Evolutionary conservation across 805 yeast genomes (phyloP).

Genomic region (Soucietia sequanensis): DNA sequence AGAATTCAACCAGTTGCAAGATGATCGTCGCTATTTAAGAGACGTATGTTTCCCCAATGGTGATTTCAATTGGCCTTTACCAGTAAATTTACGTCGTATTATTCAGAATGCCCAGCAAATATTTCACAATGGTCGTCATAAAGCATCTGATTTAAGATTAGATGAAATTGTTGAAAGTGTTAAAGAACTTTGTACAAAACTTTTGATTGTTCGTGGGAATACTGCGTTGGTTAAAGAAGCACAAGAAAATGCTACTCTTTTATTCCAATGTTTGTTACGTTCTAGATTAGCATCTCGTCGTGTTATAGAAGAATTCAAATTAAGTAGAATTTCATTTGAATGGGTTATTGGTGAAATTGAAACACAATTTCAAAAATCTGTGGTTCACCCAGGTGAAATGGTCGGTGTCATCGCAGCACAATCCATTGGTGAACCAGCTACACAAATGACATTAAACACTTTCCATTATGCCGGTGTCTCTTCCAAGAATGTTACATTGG

Average conservation of each 20-base stretch:
- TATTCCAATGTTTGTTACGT: conserved; percentile 89
- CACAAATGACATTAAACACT: conserved; percentile 96
- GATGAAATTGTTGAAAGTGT: conserved; percentile 78
- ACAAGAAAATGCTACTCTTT: conserved; percentile 84
- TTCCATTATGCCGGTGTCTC: conserved; percentile 99
- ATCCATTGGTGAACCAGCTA: conserved; percentile 97
- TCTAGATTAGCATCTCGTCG: conserved; percentile 90
- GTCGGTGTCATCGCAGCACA: conserved; percentile 98
- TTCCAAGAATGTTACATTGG: conserved; percentile 91
- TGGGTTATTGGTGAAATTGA: conserved; percentile 97
- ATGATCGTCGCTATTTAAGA: conserved; percentile 80
- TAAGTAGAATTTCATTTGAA: conserved; percentile 83
- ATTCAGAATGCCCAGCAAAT: conserved; percentile 97
- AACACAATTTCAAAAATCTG: conserved; percentile 85
- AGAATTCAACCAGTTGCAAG: conserved; percentile 74
- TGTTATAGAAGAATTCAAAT: conserved; percentile 84
- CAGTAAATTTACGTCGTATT: conserved; percentile 95
- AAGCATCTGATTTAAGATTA: conserved; percentile 86
- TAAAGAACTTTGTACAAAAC: conserved; percentile 59
- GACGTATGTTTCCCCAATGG: conserved; percentile 83
- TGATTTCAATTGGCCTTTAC: conserved; percentile 96
- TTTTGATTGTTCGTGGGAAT: conserved; percentile 80
- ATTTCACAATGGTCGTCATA: conserved; percentile 87
- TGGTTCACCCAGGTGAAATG: conserved; percentile 98
- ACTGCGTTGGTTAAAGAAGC: conserved; percentile 76